phyloP scores from a whole-genome alignment of 2,329 filamentous ascomycete genomes.

The Fusarium napiforme region DNA sequence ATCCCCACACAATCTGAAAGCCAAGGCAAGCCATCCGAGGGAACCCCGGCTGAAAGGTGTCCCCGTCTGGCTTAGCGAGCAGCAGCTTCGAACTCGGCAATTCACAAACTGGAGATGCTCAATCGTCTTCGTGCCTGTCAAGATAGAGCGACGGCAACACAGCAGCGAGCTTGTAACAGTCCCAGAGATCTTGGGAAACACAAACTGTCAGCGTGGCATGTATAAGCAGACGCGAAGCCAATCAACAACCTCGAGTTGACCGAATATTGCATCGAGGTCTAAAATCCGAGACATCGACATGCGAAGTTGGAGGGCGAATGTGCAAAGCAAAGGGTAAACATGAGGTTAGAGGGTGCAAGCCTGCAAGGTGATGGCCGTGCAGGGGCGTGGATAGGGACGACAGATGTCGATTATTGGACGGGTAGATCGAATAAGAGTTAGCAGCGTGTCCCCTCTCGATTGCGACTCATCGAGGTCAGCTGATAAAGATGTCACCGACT shows the following conservation, averaged over 20 bases:
- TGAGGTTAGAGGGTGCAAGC: constrained; percentile 26
- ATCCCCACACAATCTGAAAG: constrained; percentile 37
- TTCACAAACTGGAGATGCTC: background rate
- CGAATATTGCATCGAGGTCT: constrained; percentile 35
- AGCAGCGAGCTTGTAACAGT: constrained; percentile 10
- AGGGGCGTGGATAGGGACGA: constrained; percentile 25
- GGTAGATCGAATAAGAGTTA: constrained; percentile 28
- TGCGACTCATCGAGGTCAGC: constrained; percentile 17
- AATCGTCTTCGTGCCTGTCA: constrained; percentile 14
- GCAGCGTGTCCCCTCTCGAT: constrained; percentile 31
- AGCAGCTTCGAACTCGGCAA: background rate
- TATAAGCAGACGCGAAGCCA: constrained; percentile 31
- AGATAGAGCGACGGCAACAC: constrained; percentile 18
- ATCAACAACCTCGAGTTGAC: constrained; percentile 43
- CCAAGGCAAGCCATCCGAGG: constrained; percentile 39
- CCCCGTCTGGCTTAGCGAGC: constrained; percentile 27
- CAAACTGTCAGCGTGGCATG: constrained; percentile 21
- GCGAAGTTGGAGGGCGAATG: constrained; percentile 17
- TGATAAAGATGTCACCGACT: constrained; percentile 17
- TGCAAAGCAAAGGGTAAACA: constrained; percentile 9
- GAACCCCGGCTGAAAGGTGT: constrained; percentile 27
- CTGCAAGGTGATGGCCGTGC: background rate
- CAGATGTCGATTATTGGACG: constrained; percentile 28
- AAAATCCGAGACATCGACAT: constrained; percentile 2
- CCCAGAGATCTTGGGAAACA: constrained; percentile 15